phyloP scores from a whole-genome alignment of 805 yeast genomes.

The Candida odintsovae region DNA sequence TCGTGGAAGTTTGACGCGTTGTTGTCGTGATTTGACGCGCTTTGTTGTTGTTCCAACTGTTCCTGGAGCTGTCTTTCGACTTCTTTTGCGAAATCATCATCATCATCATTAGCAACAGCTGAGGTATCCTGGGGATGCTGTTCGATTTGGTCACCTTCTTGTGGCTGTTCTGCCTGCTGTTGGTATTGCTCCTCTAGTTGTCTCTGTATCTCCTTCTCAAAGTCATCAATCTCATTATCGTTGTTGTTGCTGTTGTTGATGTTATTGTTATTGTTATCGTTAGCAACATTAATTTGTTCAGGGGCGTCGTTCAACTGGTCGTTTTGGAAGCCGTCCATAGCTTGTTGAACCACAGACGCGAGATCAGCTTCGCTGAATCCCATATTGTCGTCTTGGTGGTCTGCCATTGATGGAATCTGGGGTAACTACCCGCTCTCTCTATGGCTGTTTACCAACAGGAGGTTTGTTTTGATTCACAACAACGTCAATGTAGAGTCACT shows the following conservation, averaged over 20 bases:
- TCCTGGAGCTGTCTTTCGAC: constrained; percentile 22
- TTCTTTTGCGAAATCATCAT: constrained; percentile 23
- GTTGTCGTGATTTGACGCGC: background rate
- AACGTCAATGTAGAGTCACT: background rate
- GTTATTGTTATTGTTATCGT: background rate
- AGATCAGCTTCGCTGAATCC: constrained; percentile 26
- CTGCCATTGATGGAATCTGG: constrained; percentile 2
- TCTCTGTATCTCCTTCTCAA: constrained; percentile 21
- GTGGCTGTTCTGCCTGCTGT: background rate
- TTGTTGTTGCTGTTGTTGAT: background rate
- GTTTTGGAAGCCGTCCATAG: constrained; percentile 25
- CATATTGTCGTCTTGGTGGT: constrained; percentile 1
- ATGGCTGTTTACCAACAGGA: background rate
- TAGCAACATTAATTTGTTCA: background rate
- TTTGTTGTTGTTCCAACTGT: constrained; percentile 12
- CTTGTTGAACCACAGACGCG: constrained; percentile 35
- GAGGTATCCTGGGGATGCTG: constrained; percentile 1
- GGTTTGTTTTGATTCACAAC: background rate
- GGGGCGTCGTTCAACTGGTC: constrained; percentile 4
- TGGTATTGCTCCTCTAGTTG: constrained; percentile 19
- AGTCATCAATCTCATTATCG: constrained; percentile 12
- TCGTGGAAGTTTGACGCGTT: background rate
- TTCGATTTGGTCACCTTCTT: background rate
- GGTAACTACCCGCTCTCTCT: background rate
- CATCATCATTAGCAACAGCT: constrained; percentile 9